Percentiles rank a stretch among this genome's conserved stretches.
phyloP scores from a whole-genome alignment of 2,329 filamentous ascomycete genomes.

The Ophiostoma sp. region DNA sequence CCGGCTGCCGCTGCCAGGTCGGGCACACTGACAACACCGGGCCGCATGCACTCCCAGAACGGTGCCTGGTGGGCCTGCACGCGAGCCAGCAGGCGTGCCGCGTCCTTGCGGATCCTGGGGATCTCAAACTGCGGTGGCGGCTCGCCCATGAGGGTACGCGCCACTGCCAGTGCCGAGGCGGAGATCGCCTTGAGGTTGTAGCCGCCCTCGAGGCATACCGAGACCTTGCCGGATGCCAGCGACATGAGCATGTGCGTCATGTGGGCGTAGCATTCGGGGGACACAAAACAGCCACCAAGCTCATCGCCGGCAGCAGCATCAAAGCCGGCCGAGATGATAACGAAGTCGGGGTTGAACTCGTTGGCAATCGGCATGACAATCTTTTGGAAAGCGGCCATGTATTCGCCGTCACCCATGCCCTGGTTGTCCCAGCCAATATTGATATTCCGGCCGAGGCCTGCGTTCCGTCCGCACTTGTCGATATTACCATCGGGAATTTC shows the following conservation, averaged over 20 bases:
- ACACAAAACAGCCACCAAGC: slow-evolving; percentile 86
- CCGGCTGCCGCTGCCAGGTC: slow-evolving; percentile 39
- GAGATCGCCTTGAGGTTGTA: slow-evolving; percentile 94
- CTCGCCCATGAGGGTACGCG: slow-evolving; percentile 89
- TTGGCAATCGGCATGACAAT: slow-evolving; percentile 93
- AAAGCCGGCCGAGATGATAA: slow-evolving; percentile 93
- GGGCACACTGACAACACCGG: slow-evolving; percentile 53
- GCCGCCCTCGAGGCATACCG: slow-evolving; percentile 89
- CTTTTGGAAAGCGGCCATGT: slow-evolving; percentile 91
- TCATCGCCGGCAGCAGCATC: slow-evolving; percentile 92
- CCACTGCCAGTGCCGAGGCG: slow-evolving; percentile 84
- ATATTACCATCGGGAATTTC: slow-evolving; percentile 56
- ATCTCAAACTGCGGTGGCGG: slow-evolving; percentile 62
- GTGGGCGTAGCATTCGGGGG: slow-evolving; percentile 86
- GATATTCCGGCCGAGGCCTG: slow-evolving; percentile 56
- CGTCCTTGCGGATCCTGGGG: slow-evolving; percentile 53
- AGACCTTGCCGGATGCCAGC: slow-evolving; percentile 79
- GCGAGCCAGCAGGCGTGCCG: slow-evolving; percentile 50
- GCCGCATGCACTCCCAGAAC: slow-evolving; percentile 86
- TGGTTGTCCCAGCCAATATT: slow-evolving; percentile 64
- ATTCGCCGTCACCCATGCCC: slow-evolving; percentile 93
- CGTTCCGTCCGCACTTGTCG: slow-evolving; percentile 52
- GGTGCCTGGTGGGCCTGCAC: slow-evolving; percentile 58
- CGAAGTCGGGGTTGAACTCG: slow-evolving; percentile 89
- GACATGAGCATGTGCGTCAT: slow-evolving; percentile 99